Conservation (phyloP, 129 eudicot genomes). For the Flaveria robusta region DNA sequence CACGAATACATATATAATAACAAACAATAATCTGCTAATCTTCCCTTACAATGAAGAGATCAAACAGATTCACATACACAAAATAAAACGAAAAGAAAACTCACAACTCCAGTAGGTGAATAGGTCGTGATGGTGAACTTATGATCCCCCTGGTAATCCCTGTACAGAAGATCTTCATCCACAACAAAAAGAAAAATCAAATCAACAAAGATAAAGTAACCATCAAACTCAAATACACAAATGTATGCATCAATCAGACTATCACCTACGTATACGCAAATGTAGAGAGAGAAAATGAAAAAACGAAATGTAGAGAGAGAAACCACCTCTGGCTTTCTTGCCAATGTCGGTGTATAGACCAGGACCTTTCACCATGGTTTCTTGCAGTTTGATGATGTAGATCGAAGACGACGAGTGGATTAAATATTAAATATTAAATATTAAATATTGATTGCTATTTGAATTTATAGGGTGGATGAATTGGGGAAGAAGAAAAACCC, state of each 20-base stretch:
- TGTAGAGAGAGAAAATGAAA: not conserved
- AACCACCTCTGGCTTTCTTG: conserved; percentile 72
- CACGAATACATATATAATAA: conserved; percentile 8
- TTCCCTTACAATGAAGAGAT: conserved; percentile 1
- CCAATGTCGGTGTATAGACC: conserved; percentile 88
- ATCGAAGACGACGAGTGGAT: too few relatives aligned
- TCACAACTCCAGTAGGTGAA: conserved; percentile 85
- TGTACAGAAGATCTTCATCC: conserved; percentile 67
- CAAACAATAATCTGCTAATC: not conserved
- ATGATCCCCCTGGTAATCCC: conserved; percentile 80
- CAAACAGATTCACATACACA: conserved; percentile 27
- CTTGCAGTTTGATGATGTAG: conserved; percentile 16
- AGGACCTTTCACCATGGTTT: conserved; percentile 80
- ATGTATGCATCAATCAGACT: not conserved
- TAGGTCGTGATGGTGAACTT: conserved; percentile 82
- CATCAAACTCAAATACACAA: not conserved
- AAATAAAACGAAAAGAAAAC: conserved; percentile 27
- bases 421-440: too few relatives aligned
- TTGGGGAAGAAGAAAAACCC: not conserved
- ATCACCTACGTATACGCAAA: not conserved
- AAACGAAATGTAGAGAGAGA: not conserved
- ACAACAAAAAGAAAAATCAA: not conserved
- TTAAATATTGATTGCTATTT: too few relatives aligned
- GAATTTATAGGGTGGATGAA: not conserved
- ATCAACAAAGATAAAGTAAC: conserved; percentile 12